phyloP scores from a whole-genome alignment of 1,139 yeast genomes.

The Debaryomyces robertsiae region DNA sequence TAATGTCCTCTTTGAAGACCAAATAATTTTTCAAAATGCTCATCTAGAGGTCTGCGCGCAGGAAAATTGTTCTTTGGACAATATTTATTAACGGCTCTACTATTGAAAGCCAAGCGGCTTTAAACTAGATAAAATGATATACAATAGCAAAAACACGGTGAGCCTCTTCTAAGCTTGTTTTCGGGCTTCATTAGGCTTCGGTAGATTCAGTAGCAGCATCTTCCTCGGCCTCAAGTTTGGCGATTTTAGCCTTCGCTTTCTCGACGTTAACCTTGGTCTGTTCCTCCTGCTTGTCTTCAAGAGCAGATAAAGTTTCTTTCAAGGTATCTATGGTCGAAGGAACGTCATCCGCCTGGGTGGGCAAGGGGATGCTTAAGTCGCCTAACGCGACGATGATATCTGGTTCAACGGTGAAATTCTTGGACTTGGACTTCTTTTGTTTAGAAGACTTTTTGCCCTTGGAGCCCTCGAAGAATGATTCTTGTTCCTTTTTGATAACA shows the following conservation, averaged over 20 bases:
- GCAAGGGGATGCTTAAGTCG: constrained; percentile 77
- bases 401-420: constrained; percentile 72
- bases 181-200: constrained; percentile 10
- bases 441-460: constrained; percentile 45
- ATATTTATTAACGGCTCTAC: constrained; percentile 1
- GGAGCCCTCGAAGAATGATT: constrained; percentile 58
- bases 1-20: constrained; percentile 6
- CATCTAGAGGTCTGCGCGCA: constrained; percentile 10
- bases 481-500: constrained; percentile 66
- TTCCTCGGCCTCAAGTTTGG: constrained; percentile 56
- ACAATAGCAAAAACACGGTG: neutral
- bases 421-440: constrained; percentile 46
- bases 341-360: constrained; percentile 75
- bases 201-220: constrained; percentile 25
- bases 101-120: constrained; percentile 1
- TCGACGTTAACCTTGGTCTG: constrained; percentile 77
- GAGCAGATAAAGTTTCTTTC: constrained; percentile 72
- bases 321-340: constrained; percentile 66
- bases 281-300: constrained; percentile 74
- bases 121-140: neutral
- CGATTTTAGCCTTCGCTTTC: constrained; percentile 74
- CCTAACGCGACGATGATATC: constrained; percentile 77
- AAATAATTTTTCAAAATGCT: constrained; percentile 9
- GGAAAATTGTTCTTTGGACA: neutral
- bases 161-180: too few relatives aligned